Evolutionary conservation across 1,139 yeast species (phyloP).

Genomic region (Kurtzmaniella quercitrusa): DNA sequence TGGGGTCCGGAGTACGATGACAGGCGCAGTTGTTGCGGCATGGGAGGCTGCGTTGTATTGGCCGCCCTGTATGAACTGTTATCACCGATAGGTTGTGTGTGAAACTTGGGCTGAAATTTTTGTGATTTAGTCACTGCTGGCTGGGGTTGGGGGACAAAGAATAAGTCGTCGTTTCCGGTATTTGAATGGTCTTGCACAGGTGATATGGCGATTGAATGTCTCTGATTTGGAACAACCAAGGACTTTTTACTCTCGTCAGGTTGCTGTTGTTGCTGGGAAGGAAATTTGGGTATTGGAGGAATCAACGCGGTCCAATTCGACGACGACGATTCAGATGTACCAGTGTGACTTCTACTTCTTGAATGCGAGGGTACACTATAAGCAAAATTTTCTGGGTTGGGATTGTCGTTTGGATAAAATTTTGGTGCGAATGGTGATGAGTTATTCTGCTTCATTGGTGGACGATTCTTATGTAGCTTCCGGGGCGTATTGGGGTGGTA

Average conservation of each 20-base stretch:
- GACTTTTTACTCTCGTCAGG: neutral
- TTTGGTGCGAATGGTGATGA: constrained; percentile 9
- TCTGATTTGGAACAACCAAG: constrained; percentile 8
- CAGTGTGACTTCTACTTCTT: constrained; percentile 14
- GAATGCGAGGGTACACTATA: constrained; percentile 6
- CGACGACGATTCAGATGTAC: constrained; percentile 3
- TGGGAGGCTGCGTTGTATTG: neutral
- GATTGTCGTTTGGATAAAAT: constrained; percentile 1
- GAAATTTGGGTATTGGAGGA: constrained; percentile 15
- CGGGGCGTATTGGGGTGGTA: neutral
- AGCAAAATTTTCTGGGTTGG: too few species aligned
- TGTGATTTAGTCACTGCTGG: neutral
- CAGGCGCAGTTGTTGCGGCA: neutral
- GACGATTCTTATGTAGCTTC: constrained; percentile 6
- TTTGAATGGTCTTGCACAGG: constrained; percentile 8
- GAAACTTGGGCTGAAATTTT: constrained; percentile 1
- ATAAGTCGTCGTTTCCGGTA: neutral
- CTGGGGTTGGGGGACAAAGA: neutral
- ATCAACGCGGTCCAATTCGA: constrained; percentile 16
- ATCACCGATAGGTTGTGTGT: neutral
- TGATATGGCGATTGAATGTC: constrained; percentile 15
- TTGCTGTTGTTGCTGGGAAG: constrained; percentile 4
- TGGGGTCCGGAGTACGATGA: neutral
- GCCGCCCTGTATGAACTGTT: neutral
- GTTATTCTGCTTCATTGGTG: constrained; percentile 6